Evolutionary conservation across 139 green algal species (phyloP), one percentile per base, ranked within the genome.

Genomic region (Tetradesmus lagerheimii): DNA sequence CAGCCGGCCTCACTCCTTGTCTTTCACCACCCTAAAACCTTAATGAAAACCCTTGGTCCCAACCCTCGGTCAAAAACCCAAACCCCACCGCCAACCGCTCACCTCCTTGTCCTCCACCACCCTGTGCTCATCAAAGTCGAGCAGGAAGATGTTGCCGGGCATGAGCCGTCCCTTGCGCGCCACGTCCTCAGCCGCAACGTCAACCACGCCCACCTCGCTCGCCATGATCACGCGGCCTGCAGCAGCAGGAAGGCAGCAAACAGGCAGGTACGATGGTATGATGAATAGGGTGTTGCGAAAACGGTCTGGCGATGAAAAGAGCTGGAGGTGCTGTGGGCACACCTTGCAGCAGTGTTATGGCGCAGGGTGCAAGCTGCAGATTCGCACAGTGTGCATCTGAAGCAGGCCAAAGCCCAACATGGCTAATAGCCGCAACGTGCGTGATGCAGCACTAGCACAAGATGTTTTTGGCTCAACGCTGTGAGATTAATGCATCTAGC

Each of bases 61-160:
- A 29, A 66, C 12, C 53, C 12, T 66, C 8, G 4, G 9, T 20
- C 53, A 66, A 4, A 66, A 66, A 1, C 12, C 16, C 14, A 25
- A 4, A 66, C 6, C 43, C 43, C 43, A 15, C 6, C 16, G 53
- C 15, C 15, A 34, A 78, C 0, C 31, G 34, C 84, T 38, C 67
- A 96, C 87, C 93, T 96, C 94, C 85, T 95, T 92, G 91, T 98
- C 97, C 90, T 95, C 92, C 43, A 99, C 94, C 86, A 99, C 94
- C 43, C 94, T 87, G 84, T 95, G 93, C 76, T 96, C 92, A 83
- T 99, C 96, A 93, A 99, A 99, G 95, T 99, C 97, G 16, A 99
- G 95, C 83, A 99, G 94, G 89, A 99, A 96, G 94, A 99, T 99
- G 93, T 99, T 99, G 75, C 97, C 97, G 9, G 97, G 97, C 93